Percentiles rank a stretch among this genome's conserved stretches.
Conservation (phyloP, 371 early-diverging fungal genomes). For the Haplosporangium sp. region DNA sequence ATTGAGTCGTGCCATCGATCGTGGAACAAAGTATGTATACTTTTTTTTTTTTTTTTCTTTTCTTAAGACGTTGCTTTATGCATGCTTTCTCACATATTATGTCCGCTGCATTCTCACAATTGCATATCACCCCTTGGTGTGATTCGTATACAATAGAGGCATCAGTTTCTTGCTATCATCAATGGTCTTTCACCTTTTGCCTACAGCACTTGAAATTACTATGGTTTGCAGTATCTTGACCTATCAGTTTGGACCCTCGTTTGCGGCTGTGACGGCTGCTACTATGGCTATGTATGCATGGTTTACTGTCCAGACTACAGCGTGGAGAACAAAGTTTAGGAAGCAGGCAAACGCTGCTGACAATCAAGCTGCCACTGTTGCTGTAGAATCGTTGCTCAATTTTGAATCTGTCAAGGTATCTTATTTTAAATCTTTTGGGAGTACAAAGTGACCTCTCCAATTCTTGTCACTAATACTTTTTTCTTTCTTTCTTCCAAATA, state of each 20-base stretch:
- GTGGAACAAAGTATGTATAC: constrained; percentile 90
- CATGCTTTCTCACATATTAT: no score
- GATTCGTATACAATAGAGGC: constrained; percentile 67
- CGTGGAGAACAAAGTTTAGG: constrained; percentile 90
- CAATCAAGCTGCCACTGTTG: constrained; percentile 91
- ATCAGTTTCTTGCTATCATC: constrained; percentile 93
- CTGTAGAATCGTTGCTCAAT: constrained; percentile 94
- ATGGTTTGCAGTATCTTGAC: constrained; percentile 95
- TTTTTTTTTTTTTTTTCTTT: background rate
- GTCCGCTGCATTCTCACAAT: background rate
- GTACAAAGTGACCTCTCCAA: background rate
- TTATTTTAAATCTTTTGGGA: no score
- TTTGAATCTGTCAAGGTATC: constrained; percentile 93
- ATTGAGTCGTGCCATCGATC: constrained; percentile 94
- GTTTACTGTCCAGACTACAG: constrained; percentile 89
- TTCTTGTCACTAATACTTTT: background rate
- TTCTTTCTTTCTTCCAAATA: constrained; percentile 19
- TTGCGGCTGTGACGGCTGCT: constrained; percentile 85
- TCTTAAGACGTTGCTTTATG: background rate
- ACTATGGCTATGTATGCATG: constrained; percentile 89
- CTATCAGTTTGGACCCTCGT: constrained; percentile 85
- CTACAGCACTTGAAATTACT: constrained; percentile 94
- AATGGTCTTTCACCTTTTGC: constrained; percentile 93
- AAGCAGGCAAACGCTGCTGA: constrained; percentile 94
- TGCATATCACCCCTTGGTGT: background rate